Conservation (phyloP, 2,329 filamentous ascomycete genomes). For the Cladosporium sphaerospermum region DNA sequence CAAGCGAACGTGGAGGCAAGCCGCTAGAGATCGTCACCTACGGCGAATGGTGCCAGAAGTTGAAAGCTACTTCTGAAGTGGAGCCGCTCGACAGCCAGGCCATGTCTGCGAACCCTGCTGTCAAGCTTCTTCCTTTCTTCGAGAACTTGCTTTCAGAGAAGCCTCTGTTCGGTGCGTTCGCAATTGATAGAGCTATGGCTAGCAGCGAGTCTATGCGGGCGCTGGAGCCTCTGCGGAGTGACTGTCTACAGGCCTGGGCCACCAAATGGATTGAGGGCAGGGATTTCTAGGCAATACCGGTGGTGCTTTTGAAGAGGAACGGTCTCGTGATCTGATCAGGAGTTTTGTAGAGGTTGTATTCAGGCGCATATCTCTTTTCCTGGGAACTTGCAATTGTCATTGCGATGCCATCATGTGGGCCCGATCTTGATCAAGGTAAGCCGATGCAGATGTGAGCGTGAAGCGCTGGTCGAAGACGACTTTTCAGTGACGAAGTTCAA, state of each 20-base stretch:
- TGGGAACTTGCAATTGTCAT: too few species aligned
- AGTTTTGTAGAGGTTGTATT: too few species aligned
- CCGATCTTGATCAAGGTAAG: too few species aligned
- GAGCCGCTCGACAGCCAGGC: neutral
- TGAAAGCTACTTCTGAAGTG: neutral
- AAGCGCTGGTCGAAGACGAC: too few species aligned
- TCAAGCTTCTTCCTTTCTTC: neutral
- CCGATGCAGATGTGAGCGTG: too few species aligned
- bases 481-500: too few species aligned
- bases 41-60: neutral
- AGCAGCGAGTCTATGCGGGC: neutral
- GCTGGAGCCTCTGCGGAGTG: neutral
- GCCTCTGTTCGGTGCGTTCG: neutral
- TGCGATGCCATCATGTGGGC: too few species aligned
- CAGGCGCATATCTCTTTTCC: too few species aligned
- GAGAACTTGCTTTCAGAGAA: neutral
- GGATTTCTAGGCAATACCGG: too few species aligned
- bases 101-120: neutral
- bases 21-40: neutral
- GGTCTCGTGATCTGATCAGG: too few species aligned
- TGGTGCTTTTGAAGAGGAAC: too few species aligned
- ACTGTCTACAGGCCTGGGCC: neutral
- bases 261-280: neutral
- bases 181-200: neutral
- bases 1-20: neutral